Evolutionary conservation across 495 filamentous ascomycete genomes (phyloP).

Genomic region (Lindgomyces ingoldianus): DNA sequence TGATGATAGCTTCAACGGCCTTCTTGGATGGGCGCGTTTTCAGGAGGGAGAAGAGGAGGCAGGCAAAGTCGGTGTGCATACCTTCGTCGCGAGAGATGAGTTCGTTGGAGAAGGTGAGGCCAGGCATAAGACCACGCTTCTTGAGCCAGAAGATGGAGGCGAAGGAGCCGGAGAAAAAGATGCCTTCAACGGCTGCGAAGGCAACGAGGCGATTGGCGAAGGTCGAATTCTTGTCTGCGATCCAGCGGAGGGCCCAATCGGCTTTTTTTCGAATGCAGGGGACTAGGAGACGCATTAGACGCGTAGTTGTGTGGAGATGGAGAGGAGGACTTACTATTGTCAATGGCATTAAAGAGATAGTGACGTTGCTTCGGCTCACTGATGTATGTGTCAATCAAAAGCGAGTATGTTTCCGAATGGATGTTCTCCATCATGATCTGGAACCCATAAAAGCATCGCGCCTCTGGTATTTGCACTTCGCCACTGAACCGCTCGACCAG

Average conservation of each 20-base stretch:
- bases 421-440: slow-evolving; percentile 99
- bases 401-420: slow-evolving; percentile 98
- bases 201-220: slow-evolving; percentile 95
- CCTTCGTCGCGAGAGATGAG: slow-evolving; percentile 99
- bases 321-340: slow-evolving; percentile 68
- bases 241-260: slow-evolving; percentile 96
- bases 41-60: slow-evolving; percentile 91
- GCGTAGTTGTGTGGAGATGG: not conserved
- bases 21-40: slow-evolving; percentile 84
- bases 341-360: slow-evolving; percentile 97
- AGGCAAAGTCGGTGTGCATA: slow-evolving; percentile 98
- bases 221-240: slow-evolving; percentile 84
- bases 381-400: slow-evolving; percentile 99
- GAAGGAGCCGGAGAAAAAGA: slow-evolving; percentile 99
- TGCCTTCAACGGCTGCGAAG: slow-evolving; percentile 97
- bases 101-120: slow-evolving; percentile 98
- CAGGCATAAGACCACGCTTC: slow-evolving; percentile 99
- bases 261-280: slow-evolving; percentile 97
- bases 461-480: slow-evolving; percentile 96
- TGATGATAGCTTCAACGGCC: slow-evolving; percentile 82
- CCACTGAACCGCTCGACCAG: slow-evolving; percentile 95
- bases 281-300: slow-evolving; percentile 56
- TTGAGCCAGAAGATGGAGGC: slow-evolving; percentile 99
- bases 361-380: slow-evolving; percentile 95
- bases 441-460: slow-evolving; percentile 99